These are phyloP conservation scores for Neonectria coccinea DNA, from an alignment of 2,329 filamentous ascomycete genomes.

Conservation along the genomic window DNA sequence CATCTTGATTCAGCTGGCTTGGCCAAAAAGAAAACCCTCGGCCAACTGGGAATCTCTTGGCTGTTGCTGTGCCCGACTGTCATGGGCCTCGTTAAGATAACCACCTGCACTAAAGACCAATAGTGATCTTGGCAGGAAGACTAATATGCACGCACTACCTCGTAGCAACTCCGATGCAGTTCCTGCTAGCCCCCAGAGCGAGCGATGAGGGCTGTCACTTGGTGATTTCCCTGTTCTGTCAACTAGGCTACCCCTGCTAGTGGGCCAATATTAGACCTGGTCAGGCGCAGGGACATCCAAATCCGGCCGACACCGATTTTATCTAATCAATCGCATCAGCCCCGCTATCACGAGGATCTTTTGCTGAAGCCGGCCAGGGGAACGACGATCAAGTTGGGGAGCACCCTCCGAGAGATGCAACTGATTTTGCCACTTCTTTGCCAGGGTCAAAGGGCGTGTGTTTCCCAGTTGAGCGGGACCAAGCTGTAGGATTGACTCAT, in stretches of 20 bases:
- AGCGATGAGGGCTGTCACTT: background rate
- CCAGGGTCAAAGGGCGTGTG: too few species aligned
- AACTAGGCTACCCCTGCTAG: background rate
- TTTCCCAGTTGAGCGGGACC: too few species aligned
- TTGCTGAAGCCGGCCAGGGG: background rate
- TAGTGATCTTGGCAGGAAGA: background rate
- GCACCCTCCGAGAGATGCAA: background rate
- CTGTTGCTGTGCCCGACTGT: background rate
- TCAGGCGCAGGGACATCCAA: background rate
- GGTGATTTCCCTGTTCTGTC: background rate
- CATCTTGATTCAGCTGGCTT: background rate
- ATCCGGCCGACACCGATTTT: background rate
- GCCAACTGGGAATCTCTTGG: background rate
- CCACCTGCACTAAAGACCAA: background rate
- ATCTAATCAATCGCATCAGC: constrained; percentile 1
- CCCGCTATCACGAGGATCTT: background rate
- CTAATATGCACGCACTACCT: background rate
- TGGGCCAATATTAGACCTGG: background rate
- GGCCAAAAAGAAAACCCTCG: background rate
- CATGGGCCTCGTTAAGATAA: background rate
- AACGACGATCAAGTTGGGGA: background rate
- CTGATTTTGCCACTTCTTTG: background rate
- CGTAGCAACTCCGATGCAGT: too few species aligned
- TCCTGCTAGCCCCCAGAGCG: too few species aligned
- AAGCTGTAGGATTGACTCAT: too few species aligned